These are phyloP conservation scores for Gymnopilus junonius DNA, from an alignment of 768 basidiomycete genomes.

Conservation along the genomic window DNA sequence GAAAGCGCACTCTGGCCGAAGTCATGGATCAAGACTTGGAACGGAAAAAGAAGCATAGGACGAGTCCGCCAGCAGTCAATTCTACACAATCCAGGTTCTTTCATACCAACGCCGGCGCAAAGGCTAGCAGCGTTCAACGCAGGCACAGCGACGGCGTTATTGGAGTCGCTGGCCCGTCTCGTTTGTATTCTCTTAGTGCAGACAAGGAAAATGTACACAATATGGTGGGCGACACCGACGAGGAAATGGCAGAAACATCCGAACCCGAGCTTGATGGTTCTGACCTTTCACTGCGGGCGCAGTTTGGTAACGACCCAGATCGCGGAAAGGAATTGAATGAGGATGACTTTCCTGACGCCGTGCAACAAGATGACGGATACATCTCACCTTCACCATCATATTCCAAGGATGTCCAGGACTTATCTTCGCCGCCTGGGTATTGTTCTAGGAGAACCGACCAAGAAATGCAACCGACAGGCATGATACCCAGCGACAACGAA, in stretches of 20 bases:
- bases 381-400: slow-evolving; percentile 69
- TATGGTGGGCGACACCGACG: slow-evolving; percentile 31
- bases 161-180: slow-evolving; percentile 38
- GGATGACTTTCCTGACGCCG: slow-evolving; percentile 47
- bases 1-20: slow-evolving; percentile 75
- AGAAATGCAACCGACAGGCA: slow-evolving; percentile 6
- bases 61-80: slow-evolving; percentile 22
- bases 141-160: slow-evolving; percentile 22
- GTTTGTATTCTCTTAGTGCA: slow-evolving; percentile 21
- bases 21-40: slow-evolving; percentile 69
- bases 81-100: slow-evolving; percentile 45
- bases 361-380: slow-evolving; percentile 83
- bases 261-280: slow-evolving; percentile 30
- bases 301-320: slow-evolving; percentile 39
- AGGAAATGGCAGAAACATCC: slow-evolving; percentile 26
- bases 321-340: slow-evolving; percentile 42
- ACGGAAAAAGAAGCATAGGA: slow-evolving; percentile 47
- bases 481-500: slow-evolving; percentile 24
- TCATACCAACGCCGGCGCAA: slow-evolving; percentile 10
- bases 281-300: slow-evolving; percentile 40
- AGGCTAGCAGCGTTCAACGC: slow-evolving; percentile 15
- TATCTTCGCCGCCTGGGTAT: slow-evolving; percentile 62
- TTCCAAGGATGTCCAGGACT: slow-evolving; percentile 59
- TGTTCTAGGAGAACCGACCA: slow-evolving; percentile 11
- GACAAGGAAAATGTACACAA: slow-evolving; percentile 50